A percentile compares a stretch with the other conserved stretches of the same genome.
Conservation (phyloP, 2,329 filamentous ascomycete species). For the Phoma herbarum region DNA sequence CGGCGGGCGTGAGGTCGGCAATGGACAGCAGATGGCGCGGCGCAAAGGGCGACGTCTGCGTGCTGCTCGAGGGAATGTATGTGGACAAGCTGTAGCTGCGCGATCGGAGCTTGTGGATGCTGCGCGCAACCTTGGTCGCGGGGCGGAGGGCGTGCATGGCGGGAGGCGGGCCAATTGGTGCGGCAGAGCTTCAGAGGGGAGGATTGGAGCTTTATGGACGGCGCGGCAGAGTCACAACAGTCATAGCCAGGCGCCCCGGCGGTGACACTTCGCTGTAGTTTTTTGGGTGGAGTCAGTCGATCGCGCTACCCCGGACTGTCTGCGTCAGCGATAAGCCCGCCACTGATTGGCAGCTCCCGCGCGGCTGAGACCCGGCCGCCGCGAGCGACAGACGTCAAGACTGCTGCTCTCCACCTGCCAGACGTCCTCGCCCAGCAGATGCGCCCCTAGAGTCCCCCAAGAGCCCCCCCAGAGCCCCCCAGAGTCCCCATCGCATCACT, state of each 20-base stretch:
- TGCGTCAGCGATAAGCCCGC: slow-evolving; percentile 7
- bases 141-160: slow-evolving; percentile 48
- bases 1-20: slow-evolving; percentile 79
- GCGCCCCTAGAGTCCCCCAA: background rate
- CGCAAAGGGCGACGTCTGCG: slow-evolving; percentile 64
- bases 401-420: too few species aligned
- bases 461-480: too few species aligned
- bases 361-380: slow-evolving; percentile 1
- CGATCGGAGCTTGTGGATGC: slow-evolving; percentile 38
- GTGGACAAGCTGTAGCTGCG: slow-evolving; percentile 41
- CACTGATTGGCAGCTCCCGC: slow-evolving; percentile 7
- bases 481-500: background rate
- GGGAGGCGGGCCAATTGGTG: slow-evolving; percentile 28
- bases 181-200: background rate
- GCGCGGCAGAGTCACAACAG: slow-evolving; percentile 32
- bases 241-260: slow-evolving; percentile 1
- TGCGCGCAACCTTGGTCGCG: slow-evolving; percentile 34
- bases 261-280: slow-evolving; percentile 21
- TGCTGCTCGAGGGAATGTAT: slow-evolving; percentile 46
- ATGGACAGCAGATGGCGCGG: slow-evolving; percentile 93
- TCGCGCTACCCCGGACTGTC: background rate
- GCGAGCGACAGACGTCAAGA: slow-evolving; percentile 12
- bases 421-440: background rate
- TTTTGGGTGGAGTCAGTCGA: slow-evolving; percentile 27
- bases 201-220: slow-evolving; percentile 16